A percentile compares a stretch with the other conserved stretches of the same genome.
phyloP scores from a whole-genome alignment of 2,329 filamentous ascomycete genomes.

The Zymoseptoria pseudotritici region DNA sequence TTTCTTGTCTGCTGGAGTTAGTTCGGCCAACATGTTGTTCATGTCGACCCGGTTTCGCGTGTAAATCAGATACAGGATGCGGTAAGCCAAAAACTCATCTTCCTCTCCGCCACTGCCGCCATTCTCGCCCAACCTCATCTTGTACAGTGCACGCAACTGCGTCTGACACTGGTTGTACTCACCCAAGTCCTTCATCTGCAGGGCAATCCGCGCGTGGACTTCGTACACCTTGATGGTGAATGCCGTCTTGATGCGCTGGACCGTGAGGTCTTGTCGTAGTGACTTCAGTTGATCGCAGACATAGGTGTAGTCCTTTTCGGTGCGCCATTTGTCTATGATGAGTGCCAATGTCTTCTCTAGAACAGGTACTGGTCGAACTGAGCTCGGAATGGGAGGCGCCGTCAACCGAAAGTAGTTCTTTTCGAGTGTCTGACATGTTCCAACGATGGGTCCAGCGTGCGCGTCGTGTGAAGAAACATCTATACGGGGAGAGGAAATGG shows the following conservation, averaged over 20 bases:
- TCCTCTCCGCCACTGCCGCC: conserved; percentile 61
- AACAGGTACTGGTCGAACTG: conserved; percentile 75
- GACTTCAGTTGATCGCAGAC: conserved; percentile 99
- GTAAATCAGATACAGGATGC: conserved; percentile 98
- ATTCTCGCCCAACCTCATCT: conserved; percentile 77
- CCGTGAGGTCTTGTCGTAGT: conserved; percentile 92
- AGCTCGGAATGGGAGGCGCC: conserved; percentile 76
- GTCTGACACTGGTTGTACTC: conserved; percentile 99
- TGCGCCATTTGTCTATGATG: conserved; percentile 89
- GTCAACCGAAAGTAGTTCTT: conserved; percentile 95
- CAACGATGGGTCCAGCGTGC: conserved; percentile 65
- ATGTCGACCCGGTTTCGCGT: conserved; percentile 96
- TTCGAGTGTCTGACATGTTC: conserved; percentile 75
- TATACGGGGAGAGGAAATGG: conserved; percentile 48
- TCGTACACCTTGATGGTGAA: conserved; percentile 97
- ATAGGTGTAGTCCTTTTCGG: conserved; percentile 89
- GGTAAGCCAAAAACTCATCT: conserved; percentile 97
- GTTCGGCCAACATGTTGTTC: conserved; percentile 96
- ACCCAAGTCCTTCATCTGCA: conserved; percentile 98
- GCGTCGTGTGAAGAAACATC: conserved; percentile 42
- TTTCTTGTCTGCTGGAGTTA: conserved; percentile 94
- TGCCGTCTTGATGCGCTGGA: conserved; percentile 92
- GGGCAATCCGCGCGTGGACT: conserved; percentile 90
- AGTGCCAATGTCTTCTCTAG: conserved; percentile 79
- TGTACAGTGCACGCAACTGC: conserved; percentile 86